Evolutionary conservation across 1,284 basidiomycete genomes (phyloP), one percentile per base, ranked within the genome.

Genomic region (Athelia psychrophila): DNA sequence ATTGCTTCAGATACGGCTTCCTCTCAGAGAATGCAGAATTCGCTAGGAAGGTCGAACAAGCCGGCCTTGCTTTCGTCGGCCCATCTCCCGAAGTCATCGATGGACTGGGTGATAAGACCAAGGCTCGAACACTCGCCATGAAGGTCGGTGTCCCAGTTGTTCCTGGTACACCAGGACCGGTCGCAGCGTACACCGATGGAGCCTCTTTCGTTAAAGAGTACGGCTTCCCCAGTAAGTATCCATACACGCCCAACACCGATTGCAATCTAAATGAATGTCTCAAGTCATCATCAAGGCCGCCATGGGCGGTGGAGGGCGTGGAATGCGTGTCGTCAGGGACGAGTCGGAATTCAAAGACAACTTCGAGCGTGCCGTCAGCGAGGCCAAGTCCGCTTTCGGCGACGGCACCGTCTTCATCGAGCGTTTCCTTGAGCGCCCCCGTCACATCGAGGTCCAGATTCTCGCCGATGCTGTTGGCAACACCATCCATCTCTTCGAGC

Each of bases 381-480:
- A 99, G 71, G 96, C 97, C 59, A 96, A 89, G 73, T 84, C 92
- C 47, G 95, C 97, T 27, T 99, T 99, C 66, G 96, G 96, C 53
- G 94, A 99, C 64, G 96, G 95, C 46, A 98, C 95, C 24, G 96
- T 98, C 60, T 98, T 98, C 76, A 97, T 98, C 65, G 96, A 98
- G 69, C 91, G 94, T 56, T 98, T 97, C 84, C 82, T 98, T 50
- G 94, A 98, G 72, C 88, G 90, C 54, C 96, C 96, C 12, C 87
- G 95, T 62, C 95, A 98, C 72, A 98, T 98, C 58, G 96, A 99
- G 73, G 96, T 98, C 32, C 96, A 99, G 74, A 71, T 98, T 51
- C 80, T 99, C 49, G 96, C 94, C 30, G 96, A 99, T 67, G 84
- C 80, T 3, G 72, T 86, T 55, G 96, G 96, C 51, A 97, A 98